Percentiles rank a stretch among this genome's conserved stretches.
Evolutionary conservation across 495 filamentous ascomycete species (phyloP).

Genomic region (Daldinia bambusicola): DNA sequence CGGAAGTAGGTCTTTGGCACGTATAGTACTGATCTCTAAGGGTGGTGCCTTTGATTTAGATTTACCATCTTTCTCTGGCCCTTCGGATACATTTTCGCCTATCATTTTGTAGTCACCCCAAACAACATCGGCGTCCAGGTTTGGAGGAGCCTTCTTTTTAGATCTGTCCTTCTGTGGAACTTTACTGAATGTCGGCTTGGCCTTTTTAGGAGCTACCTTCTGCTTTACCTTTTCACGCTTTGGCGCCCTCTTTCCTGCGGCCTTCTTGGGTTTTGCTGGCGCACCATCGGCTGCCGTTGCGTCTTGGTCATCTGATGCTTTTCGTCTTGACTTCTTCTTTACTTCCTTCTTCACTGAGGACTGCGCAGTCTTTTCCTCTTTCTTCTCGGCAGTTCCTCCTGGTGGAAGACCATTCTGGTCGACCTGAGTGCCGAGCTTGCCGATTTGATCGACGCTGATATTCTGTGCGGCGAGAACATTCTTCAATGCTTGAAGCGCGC

Average conservation of each 20-base stretch:
- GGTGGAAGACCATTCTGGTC: neutral
- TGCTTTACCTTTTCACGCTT: neutral
- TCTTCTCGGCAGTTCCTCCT: neutral
- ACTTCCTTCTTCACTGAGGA: neutral
- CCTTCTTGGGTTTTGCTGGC: neutral
- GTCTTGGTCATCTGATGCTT: neutral
- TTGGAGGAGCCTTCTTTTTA: neutral
- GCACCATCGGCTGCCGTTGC: neutral
- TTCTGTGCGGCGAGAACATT: constrained; percentile 44
- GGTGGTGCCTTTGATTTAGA: constrained; percentile 2
- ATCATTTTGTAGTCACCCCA: constrained; percentile 8
- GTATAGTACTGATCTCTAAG: constrained; percentile 38
- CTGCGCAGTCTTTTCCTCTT: constrained; percentile 5
- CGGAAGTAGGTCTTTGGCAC: constrained; percentile 46
- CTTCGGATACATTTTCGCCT: constrained; percentile 4
- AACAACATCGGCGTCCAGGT: neutral
- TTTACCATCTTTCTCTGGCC: constrained; percentile 4
- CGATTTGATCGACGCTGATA: constrained; percentile 41
- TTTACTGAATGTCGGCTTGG: neutral
- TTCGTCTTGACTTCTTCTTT: neutral
- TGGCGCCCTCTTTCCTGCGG: neutral
- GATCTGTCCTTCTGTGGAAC: neutral
- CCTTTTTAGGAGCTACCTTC: neutral
- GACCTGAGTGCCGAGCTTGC: constrained; percentile 3
- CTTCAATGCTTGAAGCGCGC: constrained; percentile 37